Percentiles rank a stretch among this genome's conserved stretches.
Conservation (phyloP, 2,329 filamentous ascomycete genomes). For the Talaromyces rugulosus region DNA sequence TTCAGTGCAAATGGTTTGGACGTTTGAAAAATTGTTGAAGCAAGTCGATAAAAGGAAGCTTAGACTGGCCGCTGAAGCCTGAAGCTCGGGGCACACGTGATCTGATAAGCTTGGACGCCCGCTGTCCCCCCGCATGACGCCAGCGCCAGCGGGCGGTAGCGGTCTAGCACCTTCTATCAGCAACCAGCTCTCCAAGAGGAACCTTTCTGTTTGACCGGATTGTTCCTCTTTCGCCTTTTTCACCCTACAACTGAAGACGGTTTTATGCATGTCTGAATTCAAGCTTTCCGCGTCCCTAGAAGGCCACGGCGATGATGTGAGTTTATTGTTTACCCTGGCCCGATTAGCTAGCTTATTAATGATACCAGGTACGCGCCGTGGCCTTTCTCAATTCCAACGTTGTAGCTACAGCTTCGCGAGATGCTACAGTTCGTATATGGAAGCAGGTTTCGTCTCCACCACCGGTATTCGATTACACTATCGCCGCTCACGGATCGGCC, state of each 20-base stretch:
- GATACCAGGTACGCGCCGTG: slow-evolving; percentile 74
- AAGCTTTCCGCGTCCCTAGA: slow-evolving; percentile 87
- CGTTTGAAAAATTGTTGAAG: not conserved
- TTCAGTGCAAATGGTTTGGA: not conserved
- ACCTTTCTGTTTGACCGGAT: not conserved
- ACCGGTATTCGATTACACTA: slow-evolving; percentile 69
- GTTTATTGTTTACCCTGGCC: slow-evolving; percentile 25
- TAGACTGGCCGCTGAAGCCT: no score
- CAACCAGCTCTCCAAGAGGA: not conserved
- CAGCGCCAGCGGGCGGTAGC: slow-evolving; percentile 1
- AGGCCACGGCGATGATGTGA: slow-evolving; percentile 91
- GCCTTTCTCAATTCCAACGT: slow-evolving; percentile 68
- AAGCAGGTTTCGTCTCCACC: slow-evolving; percentile 62
- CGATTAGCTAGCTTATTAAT: slow-evolving; percentile 36
- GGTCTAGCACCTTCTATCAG: not conserved
- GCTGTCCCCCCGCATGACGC: slow-evolving; percentile 12
- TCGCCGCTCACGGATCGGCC: slow-evolving; percentile 72
- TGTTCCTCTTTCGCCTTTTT: not conserved
- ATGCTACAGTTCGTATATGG: slow-evolving; percentile 88
- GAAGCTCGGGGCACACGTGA: slow-evolving; percentile 6
- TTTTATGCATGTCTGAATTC: slow-evolving; percentile 57
- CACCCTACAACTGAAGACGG: not conserved
- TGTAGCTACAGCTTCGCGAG: slow-evolving; percentile 82
- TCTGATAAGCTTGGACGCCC: not conserved
- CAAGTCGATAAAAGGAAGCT: no score